Evolutionary conservation across 352 stramenopile species (phyloP).

Genomic region (Globisporangium paroecandrum): DNA sequence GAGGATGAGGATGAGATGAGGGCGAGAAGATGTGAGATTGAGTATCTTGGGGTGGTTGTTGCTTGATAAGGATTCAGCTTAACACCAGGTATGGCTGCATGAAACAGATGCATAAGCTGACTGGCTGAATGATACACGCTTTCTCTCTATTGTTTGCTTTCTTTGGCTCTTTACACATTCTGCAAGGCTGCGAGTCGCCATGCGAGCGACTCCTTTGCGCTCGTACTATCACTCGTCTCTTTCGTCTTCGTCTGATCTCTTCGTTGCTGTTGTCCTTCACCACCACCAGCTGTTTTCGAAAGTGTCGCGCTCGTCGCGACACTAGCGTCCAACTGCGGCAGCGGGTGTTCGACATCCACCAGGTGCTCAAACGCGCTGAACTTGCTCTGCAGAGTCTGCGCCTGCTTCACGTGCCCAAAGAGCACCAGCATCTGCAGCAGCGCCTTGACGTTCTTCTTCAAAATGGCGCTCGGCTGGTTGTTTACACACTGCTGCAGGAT

Average conservation of each 20-base stretch:
- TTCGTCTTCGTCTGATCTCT: neutral
- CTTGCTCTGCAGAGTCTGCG: conserved; percentile 40
- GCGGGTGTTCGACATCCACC: conserved; percentile 21
- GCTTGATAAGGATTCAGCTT: neutral
- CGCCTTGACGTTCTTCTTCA: conserved; percentile 33
- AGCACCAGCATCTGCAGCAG: conserved; percentile 54
- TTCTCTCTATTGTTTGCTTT: neutral
- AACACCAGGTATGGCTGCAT: neutral
- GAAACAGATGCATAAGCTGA: neutral
- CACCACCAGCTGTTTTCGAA: neutral
- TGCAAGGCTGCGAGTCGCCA: conserved; percentile 15
- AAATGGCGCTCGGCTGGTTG: conserved; percentile 31
- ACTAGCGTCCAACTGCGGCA: conserved; percentile 4
- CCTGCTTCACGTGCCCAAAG: conserved; percentile 38
- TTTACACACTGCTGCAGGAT: conserved; percentile 44
- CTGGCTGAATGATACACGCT: neutral
- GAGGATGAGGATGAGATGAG: neutral
- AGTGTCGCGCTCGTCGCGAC: neutral
- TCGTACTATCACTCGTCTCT: neutral
- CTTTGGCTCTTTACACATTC: neutral
- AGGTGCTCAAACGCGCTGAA: conserved; percentile 42
- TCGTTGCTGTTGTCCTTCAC: neutral
- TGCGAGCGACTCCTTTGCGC: neutral
- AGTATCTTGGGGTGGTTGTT: neutral
- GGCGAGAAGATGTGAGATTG: neutral